Evolutionary conservation across 1,139 yeast species (phyloP), one percentile per base, ranked within the genome.

Genomic region (Blastobotrys elegans): DNA sequence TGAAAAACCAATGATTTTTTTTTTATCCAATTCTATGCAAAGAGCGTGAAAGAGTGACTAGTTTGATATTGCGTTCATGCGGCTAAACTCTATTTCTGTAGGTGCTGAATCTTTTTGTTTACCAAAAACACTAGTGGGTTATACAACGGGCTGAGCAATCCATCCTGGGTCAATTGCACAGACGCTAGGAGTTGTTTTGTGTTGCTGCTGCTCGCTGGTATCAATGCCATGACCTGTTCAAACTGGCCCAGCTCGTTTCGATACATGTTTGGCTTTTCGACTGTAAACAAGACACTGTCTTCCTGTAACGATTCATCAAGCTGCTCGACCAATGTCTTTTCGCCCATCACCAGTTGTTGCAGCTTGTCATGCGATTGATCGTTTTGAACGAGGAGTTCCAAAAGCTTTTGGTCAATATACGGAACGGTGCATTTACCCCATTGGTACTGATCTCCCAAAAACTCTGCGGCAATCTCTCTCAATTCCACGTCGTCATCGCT

Each of bases 401-500:
- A 30, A 44, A 53, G 11, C 30, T 40, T 49, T 4, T 62, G 57
- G 32, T 69, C 73, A 8, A 30, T 26, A 22, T 31, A 24, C 21
- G 42, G 37, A 8, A 36, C 33, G 36, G 64, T 62, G 47, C 59
- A 66, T 13, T 59, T 56, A 26, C 67, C 62, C 1, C 30, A 22
- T 2, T 27, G 29, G 3, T 43, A 37, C 26, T 30, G 24, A 29
- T 43, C 34, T 5, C 56, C 49, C 7, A 53, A 53, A 40, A 55
- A 57, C 4, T 34, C 40, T 2, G 60, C 53, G 11, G 64, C 60
- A 20, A 46, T 30, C 3, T 56, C 57, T 13, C 67, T 53, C 34
- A 64, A 46, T 21, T 61, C 63, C 16, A 70, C 73, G 53, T 82
- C 86, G 57, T 84, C 92, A 61, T 84, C 94, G 45, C 72, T 68